Evolutionary conservation across 192 early-diverging fungal genomes (phyloP), one percentile per base, ranked within the genome.

Genomic region (Cladochytrium replicatum): DNA sequence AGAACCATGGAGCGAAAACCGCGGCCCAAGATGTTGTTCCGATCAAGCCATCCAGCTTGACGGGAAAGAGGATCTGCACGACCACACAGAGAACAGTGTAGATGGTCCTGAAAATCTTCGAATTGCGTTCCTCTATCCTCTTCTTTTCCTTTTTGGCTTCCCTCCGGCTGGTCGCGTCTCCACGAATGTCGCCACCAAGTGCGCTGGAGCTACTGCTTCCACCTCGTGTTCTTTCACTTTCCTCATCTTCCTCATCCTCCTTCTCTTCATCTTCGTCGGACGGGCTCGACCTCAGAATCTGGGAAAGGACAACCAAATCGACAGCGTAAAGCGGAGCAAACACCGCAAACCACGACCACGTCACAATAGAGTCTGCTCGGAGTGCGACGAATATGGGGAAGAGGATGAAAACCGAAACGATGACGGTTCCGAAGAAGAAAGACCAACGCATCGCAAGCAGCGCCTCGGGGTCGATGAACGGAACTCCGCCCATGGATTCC

Each of bases 251-350:
- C 5, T 62, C 54, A 4, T 80, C 60, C 6, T 69, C 69, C 6
- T 60, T 48, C 6, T 72, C 56, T 8, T 77, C 67, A 2, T 60
- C 54, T n/a, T 52, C 58, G 7, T 65, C 49, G 23, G 57, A 46
- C 30, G 43, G 43, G 17, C 52, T 34, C 34, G 39, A 30, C 21
- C 62, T 57, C 28, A 49, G 37, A 4, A 65, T 43, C 5, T 52
- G 43, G 24, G 64, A 46, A 6, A 68, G 32, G 17, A 66, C 40
- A 21, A 78, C 50, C 11, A 63, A 46, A 58, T 88, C 80, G 28
- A 85, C 57, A 9, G 88, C 68, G 79, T 86, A 97, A 26, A 89
- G 64, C 5, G 93, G 93, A 41, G 75, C 75, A 60, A 88, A 89
- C 4, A 91, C 85, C 3, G 80, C 71, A 5, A 64, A 50, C 65